A percentile compares a stretch with the other conserved stretches of the same genome.
These are phyloP conservation scores for Elsinoe ampelina DNA, from an alignment of 2,329 filamentous ascomycete genomes.

Conservation along the genomic window DNA sequence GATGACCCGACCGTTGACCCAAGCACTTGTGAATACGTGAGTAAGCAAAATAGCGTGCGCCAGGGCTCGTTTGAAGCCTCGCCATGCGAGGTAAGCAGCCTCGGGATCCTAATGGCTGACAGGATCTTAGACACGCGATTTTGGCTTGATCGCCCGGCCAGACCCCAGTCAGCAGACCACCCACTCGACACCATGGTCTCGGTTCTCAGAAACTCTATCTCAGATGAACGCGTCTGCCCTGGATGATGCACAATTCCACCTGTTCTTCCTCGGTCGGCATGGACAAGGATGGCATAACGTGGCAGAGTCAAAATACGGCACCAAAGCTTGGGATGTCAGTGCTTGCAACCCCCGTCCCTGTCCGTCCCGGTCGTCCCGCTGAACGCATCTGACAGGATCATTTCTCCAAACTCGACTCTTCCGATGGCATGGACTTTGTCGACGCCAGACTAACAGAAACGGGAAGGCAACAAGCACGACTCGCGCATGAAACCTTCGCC, in stretches of 20 bases:
- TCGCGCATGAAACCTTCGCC: slow-evolving; percentile 50
- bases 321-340: slow-evolving; percentile 18
- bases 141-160: slow-evolving; percentile 42
- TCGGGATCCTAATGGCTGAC: background rate
- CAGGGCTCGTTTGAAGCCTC: slow-evolving; percentile 14
- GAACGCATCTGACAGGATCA: slow-evolving; percentile 30
- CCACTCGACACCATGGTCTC: slow-evolving; percentile 50
- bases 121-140: slow-evolving; percentile 40
- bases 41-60: slow-evolving; percentile 9
- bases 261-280: slow-evolving; percentile 19
- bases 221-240: slow-evolving; percentile 36
- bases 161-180: slow-evolving; percentile 12
- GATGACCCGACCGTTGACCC: slow-evolving; percentile 49
- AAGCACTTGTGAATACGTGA: slow-evolving; percentile 54
- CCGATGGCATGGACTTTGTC: slow-evolving; percentile 49
- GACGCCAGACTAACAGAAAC: slow-evolving; percentile 50
- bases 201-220: slow-evolving; percentile 50
- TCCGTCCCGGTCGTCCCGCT: background rate
- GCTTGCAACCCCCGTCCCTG: background rate
- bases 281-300: slow-evolving; percentile 21
- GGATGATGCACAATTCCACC: slow-evolving; percentile 38
- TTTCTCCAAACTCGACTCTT: slow-evolving; percentile 53
- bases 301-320: slow-evolving; percentile 18
- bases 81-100: slow-evolving; percentile 16
- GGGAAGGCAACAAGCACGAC: slow-evolving; percentile 46